Evolutionary conservation across 139 green algal genomes (phyloP).

Genomic region (Tetraselmis striata): DNA sequence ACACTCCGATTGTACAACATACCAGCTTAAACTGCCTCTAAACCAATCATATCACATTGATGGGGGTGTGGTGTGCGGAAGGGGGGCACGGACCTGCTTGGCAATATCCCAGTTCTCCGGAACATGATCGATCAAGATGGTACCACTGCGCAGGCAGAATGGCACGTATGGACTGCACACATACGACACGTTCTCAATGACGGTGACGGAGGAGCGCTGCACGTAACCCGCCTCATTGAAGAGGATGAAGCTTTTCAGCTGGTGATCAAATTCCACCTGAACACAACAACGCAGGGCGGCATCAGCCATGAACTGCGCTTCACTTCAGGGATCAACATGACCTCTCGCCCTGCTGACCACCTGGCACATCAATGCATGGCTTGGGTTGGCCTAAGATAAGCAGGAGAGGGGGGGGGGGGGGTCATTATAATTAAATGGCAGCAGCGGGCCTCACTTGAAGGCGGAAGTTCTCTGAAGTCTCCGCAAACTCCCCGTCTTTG

Average conservation of each 20-base stretch:
- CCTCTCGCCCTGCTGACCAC: no score
- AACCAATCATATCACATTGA: no score
- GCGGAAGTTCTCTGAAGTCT: background rate
- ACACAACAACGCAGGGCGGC: background rate
- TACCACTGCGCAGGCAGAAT: background rate
- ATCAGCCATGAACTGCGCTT: background rate
- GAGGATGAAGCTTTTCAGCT: background rate
- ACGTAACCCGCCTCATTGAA: background rate
- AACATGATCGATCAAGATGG: background rate
- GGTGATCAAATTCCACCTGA: background rate
- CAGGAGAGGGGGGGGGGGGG: no score
- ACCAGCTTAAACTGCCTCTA: no score
- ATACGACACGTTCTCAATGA: slow-evolving; percentile 21
- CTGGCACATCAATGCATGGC: no score
- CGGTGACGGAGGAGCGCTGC: slow-evolving; percentile 6
- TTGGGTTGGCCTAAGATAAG: no score
- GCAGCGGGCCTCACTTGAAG: background rate
- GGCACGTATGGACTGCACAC: slow-evolving; percentile 15
- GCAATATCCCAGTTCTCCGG: background rate
- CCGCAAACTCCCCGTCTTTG: background rate
- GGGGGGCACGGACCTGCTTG: background rate
- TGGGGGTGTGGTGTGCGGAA: no score
- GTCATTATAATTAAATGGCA: background rate
- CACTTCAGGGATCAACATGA: background rate
- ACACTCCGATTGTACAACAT: no score